Evolutionary conservation across 2,329 filamentous ascomycete genomes (phyloP).

Genomic region (Trichoderma hamatum): DNA sequence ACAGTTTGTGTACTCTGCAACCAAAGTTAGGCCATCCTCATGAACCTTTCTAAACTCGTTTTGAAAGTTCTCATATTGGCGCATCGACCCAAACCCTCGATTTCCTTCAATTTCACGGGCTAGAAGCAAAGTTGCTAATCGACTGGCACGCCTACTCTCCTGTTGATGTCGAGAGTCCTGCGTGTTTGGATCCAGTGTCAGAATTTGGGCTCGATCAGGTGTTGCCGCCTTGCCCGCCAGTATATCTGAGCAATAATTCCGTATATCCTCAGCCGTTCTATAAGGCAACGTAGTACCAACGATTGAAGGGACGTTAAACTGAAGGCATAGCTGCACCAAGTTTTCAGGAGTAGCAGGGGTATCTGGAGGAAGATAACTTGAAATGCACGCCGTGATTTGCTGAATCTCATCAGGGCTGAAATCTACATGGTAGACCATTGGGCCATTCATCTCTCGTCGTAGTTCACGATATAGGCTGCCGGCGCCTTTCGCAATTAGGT

Average conservation of each 20-base stretch:
- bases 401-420: conserved; percentile 46
- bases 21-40: conserved; percentile 56
- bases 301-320: conserved; percentile 34
- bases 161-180: background rate
- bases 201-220: conserved; percentile 29
- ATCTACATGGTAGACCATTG: conserved; percentile 49
- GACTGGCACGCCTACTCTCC: conserved; percentile 31
- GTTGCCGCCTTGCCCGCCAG: conserved; percentile 30
- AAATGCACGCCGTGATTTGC: conserved; percentile 34
- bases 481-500: conserved; percentile 36
- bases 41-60: conserved; percentile 48
- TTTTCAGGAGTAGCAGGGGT: conserved; percentile 30
- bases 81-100: conserved; percentile 46
- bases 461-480: conserved; percentile 17
- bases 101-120: conserved; percentile 55
- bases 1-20: conserved; percentile 61
- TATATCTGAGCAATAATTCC: conserved; percentile 41
- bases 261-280: conserved; percentile 36
- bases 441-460: conserved; percentile 21
- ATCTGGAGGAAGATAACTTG: conserved; percentile 24
- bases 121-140: conserved; percentile 48
- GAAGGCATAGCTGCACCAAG: conserved; percentile 30
- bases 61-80: conserved; percentile 49
- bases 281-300: conserved; percentile 33
- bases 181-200: conserved; percentile 34